Percentiles rank a stretch among this genome's conserved stretches.
Conservation (phyloP, 495 filamentous ascomycete species). For the Parathielavia hyrcaniae region DNA sequence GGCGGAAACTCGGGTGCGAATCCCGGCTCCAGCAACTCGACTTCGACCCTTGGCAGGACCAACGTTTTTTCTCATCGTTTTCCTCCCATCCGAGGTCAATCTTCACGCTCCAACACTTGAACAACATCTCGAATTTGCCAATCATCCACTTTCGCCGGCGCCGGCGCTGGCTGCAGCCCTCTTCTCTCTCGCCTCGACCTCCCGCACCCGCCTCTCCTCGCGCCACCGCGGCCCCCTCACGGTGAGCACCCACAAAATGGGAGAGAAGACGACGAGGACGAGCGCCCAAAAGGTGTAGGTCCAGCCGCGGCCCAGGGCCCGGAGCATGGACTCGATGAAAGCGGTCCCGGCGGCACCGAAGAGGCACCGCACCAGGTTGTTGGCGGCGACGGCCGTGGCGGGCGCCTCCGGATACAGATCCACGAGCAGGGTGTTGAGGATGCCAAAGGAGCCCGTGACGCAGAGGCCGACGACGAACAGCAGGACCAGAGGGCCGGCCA, state of each 20-base stretch:
- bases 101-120: not conserved
- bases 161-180: not conserved
- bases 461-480: constrained; percentile 50
- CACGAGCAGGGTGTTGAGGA: constrained; percentile 44
- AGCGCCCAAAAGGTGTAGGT: constrained; percentile 43
- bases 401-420: constrained; percentile 44
- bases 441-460: constrained; percentile 50
- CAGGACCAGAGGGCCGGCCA: constrained; percentile 49
- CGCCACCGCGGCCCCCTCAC: constrained; percentile 41
- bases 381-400: constrained; percentile 44
- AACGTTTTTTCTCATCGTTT: not conserved
- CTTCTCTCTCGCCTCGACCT: constrained; percentile 27
- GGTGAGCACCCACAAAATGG: constrained; percentile 35
- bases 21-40: constrained; percentile 23
- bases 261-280: constrained; percentile 33
- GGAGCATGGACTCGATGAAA: constrained; percentile 40
- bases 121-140: not conserved
- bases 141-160: constrained; percentile 1
- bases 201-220: constrained; percentile 32
- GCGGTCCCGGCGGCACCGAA: constrained; percentile 42
- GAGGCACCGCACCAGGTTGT: constrained; percentile 44
- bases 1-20: constrained; percentile 28
- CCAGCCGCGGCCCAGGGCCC: constrained; percentile 42
- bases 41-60: not conserved
- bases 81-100: not conserved